Evolutionary conservation across 164 flowering plant species (phyloP).

Genomic region (Tinospora cordifolia): DNA sequence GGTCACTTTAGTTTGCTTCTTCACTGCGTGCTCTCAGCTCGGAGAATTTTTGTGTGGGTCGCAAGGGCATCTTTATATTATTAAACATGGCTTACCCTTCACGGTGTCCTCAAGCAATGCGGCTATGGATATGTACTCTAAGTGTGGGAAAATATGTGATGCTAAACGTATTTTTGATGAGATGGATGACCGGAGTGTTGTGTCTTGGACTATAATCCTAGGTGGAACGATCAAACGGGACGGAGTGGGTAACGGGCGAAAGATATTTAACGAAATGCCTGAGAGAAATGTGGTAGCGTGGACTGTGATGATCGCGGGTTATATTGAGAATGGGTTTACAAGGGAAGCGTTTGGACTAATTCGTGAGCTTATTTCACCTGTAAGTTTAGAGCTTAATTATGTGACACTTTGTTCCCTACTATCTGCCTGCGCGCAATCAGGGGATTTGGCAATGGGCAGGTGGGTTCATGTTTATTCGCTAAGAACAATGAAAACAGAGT

Average conservation of each 20-base stretch:
- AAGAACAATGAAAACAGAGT: conserved; percentile 26
- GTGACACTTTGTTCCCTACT: conserved; percentile 50
- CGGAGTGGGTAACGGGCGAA: conserved; percentile 33
- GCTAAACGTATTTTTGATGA: conserved; percentile 40
- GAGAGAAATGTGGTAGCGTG: conserved; percentile 57
- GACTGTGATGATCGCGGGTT: conserved; percentile 52
- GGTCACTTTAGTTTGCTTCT: conserved; percentile 40
- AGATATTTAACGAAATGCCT: conserved; percentile 52
- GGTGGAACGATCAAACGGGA: conserved; percentile 41
- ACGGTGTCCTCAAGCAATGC: conserved; percentile 39
- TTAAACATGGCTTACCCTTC: conserved; percentile 36
- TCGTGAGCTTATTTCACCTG: conserved; percentile 28
- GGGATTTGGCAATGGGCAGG: conserved; percentile 42
- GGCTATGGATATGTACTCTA: conserved; percentile 59
- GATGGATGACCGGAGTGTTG: conserved; percentile 42
- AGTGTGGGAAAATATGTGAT: conserved; percentile 40
- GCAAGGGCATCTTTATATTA: conserved; percentile 34
- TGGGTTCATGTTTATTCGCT: conserved; percentile 61
- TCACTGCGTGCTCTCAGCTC: conserved; percentile 36
- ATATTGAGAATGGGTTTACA: conserved; percentile 34
- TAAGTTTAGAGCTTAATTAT: conserved; percentile 24
- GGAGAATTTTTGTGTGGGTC: conserved; percentile 28
- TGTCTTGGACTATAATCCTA: conserved; percentile 61
- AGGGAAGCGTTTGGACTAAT: conserved; percentile 36
- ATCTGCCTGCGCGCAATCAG: conserved; percentile 48